Evolutionary conservation across 1,139 yeast genomes (phyloP), one percentile per base, ranked within the genome.

Genomic region (Meyerozyma smithsonii): DNA sequence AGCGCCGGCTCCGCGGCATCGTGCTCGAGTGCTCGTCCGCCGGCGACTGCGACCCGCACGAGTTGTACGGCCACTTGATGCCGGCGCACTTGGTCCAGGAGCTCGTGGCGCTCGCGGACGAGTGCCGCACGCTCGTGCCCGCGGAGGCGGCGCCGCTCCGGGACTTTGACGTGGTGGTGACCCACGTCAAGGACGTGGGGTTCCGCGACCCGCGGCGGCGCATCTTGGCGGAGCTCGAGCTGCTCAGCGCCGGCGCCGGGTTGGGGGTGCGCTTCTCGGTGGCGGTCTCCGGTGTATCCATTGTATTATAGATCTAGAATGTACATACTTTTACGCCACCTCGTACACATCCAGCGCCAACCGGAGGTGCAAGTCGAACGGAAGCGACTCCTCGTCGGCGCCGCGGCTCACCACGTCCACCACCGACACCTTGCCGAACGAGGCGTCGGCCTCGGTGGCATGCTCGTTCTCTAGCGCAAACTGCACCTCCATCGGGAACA

Each of bases 401-500:
- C 55, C 56, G 42, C 58, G 65, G 10, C 65, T 44, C 24, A 71
- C 72, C 39, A 71, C 72, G 48, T 71, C 76, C 40, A 62, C 48
- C 37, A 72, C 65, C 50, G 61, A 63, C 37, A 72, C 64, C 37
- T 63, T 62, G 36, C 74, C 74, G 42, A 69, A 64, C n/a, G 72
- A 60, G 32, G 54, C 51, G 40, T 69, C 74, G 35, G 59, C 52
- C 42, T 69, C 74, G 25, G 67, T 64, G 18, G 64, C 64, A 18
- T 59, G 61, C n/a, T 60, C 56, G 42, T 59, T 61, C 32, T 52
- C 51, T 28, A 60, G 42, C 36, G 64, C 65, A 58, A 82, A 81
- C 40, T 66, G 62, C 32, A 87, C 75, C 50, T 79, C 79, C 74
- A 92, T 80, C 46, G 98, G 98, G 85, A 89, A 90, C 55, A 92